Conservation (phyloP, 2,329 filamentous ascomycete genomes). For the Ophiostoma ulmi region DNA sequence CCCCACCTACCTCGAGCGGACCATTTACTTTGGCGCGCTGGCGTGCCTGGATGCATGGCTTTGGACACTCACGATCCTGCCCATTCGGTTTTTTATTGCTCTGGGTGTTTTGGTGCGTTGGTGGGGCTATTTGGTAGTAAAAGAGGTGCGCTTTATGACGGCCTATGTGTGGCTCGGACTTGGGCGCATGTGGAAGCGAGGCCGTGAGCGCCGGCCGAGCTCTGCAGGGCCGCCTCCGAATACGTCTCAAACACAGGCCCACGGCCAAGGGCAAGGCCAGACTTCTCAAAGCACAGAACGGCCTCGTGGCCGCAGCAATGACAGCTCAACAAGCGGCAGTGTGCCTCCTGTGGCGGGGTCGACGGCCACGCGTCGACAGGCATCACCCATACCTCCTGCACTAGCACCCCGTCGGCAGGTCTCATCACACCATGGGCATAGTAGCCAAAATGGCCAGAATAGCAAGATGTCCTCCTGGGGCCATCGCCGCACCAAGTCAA, state of each 20-base stretch:
- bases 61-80: slow-evolving; percentile 92
- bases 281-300: neutral
- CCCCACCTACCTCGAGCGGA: slow-evolving; percentile 74
- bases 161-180: slow-evolving; percentile 75
- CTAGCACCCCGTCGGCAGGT: neutral
- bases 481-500: slow-evolving; percentile 68
- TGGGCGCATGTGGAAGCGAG: slow-evolving; percentile 68
- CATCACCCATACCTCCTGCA: neutral
- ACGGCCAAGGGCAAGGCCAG: neutral
- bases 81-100: slow-evolving; percentile 79
- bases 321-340: slow-evolving; percentile 16
- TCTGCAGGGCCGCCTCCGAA: slow-evolving; percentile 32
- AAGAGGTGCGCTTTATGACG: slow-evolving; percentile 66
- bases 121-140: slow-evolving; percentile 67
- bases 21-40: slow-evolving; percentile 79
- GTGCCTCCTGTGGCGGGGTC: neutral
- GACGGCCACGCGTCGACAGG: neutral
- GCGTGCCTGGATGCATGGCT: slow-evolving; percentile 95
- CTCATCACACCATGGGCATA: neutral
- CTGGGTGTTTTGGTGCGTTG: slow-evolving; percentile 69
- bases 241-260: neutral
- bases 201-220: slow-evolving; percentile 38
- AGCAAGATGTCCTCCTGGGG: slow-evolving; percentile 23
- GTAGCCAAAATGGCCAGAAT: neutral
- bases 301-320: slow-evolving; percentile 18